Evolutionary conservation across 1,139 yeast genomes (phyloP).

Genomic region (Scheffersomyces segobiensis): DNA sequence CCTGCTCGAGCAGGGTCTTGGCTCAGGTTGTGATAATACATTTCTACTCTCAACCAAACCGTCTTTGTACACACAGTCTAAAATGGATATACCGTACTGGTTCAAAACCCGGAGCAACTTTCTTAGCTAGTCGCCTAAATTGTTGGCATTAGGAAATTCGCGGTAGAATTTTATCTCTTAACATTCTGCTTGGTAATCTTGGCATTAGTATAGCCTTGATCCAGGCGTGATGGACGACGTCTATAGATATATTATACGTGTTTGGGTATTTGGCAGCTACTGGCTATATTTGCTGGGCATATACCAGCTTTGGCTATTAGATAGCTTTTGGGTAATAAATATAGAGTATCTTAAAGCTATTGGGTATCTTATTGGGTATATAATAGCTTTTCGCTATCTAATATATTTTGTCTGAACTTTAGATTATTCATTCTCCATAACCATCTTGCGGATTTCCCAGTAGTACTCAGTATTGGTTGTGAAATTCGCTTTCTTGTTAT

Average conservation of each 20-base stretch:
- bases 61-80: not conserved
- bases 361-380: not conserved
- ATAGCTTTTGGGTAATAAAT: not conserved
- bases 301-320: not conserved
- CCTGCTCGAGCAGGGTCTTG: not conserved
- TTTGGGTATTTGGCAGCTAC: not conserved
- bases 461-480: conserved; percentile 38
- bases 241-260: no score
- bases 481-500: conserved; percentile 6
- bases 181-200: not conserved
- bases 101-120: not conserved
- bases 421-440: conserved; percentile 35
- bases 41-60: not conserved
- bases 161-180: not conserved
- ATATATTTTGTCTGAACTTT: not conserved
- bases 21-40: not conserved
- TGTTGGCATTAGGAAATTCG: not conserved
- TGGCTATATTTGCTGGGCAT: no score
- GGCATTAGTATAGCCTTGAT: not conserved
- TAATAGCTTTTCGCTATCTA: not conserved
- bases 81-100: not conserved
- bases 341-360: not conserved
- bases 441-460: conserved; percentile 59
- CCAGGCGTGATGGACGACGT: not conserved
- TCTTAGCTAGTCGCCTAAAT: not conserved